Evolutionary conservation across 768 basidiomycete species (phyloP), one percentile per base, ranked within the genome.

Genomic region (Pulveroboletus sp.): DNA sequence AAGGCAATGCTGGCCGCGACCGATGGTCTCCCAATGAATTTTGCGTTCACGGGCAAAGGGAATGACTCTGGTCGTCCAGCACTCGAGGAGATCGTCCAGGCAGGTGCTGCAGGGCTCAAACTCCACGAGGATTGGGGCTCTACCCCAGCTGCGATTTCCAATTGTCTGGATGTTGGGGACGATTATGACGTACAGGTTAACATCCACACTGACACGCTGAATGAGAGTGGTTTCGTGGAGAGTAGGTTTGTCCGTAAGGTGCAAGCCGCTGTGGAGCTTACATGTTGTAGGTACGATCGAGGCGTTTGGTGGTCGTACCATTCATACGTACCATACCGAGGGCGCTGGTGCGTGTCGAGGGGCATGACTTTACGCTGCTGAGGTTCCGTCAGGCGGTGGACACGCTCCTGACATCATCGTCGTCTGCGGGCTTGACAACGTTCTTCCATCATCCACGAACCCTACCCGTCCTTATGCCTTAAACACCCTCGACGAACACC

Each of bases 331-430:
- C 63, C 97, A 98, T 61, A 93, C 84, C 0, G 95, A 97, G 73
- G 95, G 95, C 38, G 94, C 94, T 44, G 94, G 90, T 84, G 46
- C 43, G 57, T 47, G 32, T 21, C 31, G 21, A 29, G 9, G 24
- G 43, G 27, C 6, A 20, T 11, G 33, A 11, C 8, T 27, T 13
- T 14, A 25, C 40, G 3, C 23, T 24, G 44, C 47, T 49, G 38
- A 53, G 7, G 33, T 27, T 29, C 29, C 11, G 45, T 9, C 17
- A 85, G 87, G 94, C 41, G 93, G 94, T 13, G 94, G 97, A 12
- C 95, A 97, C 63, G 95, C 95, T 2, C 97, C 97, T 0, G 97
- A 98, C 60, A 97, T 98, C 68, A 95, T 99, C 63, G 87, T 90
- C n/a, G 94, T 97, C 19, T 95, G 93, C 53, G 91, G 90, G 24